Conservation (phyloP, 2,329 filamentous ascomycete species). For the Microdochium trichocladiopsis region DNA sequence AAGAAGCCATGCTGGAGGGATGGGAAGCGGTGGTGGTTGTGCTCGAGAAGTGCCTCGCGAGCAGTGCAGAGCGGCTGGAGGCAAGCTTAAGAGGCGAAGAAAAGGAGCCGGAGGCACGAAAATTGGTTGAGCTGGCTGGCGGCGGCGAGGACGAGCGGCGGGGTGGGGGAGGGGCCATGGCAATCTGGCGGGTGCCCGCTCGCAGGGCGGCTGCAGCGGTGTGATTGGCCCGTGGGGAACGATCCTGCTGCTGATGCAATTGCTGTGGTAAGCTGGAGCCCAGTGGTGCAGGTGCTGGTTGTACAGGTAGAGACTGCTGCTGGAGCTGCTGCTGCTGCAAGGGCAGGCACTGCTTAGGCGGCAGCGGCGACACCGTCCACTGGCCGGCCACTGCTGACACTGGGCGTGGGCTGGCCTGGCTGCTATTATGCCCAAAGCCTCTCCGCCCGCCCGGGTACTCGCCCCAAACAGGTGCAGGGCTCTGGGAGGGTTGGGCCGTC, state of each 20-base stretch:
- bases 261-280: no score
- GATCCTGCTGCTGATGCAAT: neutral
- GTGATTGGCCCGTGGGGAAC: conserved; percentile 2
- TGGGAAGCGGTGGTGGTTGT: conserved; percentile 10
- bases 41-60: conserved; percentile 46
- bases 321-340: conserved; percentile 12
- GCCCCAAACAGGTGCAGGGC: neutral
- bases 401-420: neutral
- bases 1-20: conserved; percentile 48
- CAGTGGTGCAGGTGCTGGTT: neutral
- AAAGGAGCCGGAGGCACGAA: conserved; percentile 6
- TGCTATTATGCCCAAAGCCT: neutral
- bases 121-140: conserved; percentile 2
- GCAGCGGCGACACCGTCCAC: neutral
- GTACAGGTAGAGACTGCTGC: no score
- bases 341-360: neutral
- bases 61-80: conserved; percentile 30
- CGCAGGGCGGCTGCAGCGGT: conserved; percentile 1
- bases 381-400: neutral
- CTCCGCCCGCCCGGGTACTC: neutral
- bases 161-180: conserved; percentile 10
- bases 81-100: conserved; percentile 6
- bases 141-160: conserved; percentile 12
- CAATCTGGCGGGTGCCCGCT: neutral
- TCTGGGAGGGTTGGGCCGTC: neutral